These are phyloP conservation scores for Alternaria triticina DNA, from an alignment of 2,329 filamentous ascomycete species.

Conservation along the genomic window DNA sequence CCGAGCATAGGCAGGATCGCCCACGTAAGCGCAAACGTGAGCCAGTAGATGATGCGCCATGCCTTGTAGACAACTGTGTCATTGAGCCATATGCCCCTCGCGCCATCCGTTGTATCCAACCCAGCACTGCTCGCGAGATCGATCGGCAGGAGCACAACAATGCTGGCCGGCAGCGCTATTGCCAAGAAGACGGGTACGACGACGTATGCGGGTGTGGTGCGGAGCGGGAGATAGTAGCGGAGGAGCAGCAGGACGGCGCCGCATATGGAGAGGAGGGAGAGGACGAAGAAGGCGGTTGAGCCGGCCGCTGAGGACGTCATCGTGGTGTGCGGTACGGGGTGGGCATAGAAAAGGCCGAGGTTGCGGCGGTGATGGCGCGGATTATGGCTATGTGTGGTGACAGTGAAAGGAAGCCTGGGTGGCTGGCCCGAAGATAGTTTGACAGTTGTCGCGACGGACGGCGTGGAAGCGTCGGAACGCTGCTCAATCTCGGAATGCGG, in stretches of 20 bases:
- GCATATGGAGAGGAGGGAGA: slow-evolving; percentile 76
- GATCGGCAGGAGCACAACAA: slow-evolving; percentile 91
- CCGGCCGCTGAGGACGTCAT: slow-evolving; percentile 69
- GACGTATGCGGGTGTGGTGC: slow-evolving; percentile 88
- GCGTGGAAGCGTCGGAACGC: slow-evolving; percentile 20
- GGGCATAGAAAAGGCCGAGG: slow-evolving; percentile 19
- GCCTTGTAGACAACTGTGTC: slow-evolving; percentile 78
- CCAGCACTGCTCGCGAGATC: slow-evolving; percentile 88
- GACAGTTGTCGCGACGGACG: slow-evolving; percentile 6
- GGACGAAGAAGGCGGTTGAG: slow-evolving; percentile 77
- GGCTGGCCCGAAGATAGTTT: slow-evolving; percentile 3
- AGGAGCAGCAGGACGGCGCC: slow-evolving; percentile 81
- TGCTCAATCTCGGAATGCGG: slow-evolving; percentile 23
- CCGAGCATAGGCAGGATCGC: slow-evolving; percentile 89
- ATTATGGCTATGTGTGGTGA: slow-evolving; percentile 5
- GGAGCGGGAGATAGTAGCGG: slow-evolving; percentile 87
- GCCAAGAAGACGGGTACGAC: slow-evolving; percentile 93
- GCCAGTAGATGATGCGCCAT: slow-evolving; percentile 96
- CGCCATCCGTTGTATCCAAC: slow-evolving; percentile 68
- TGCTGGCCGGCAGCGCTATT: slow-evolving; percentile 89
- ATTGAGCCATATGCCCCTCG: slow-evolving; percentile 86
- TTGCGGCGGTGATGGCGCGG: neutral
- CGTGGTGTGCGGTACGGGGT: slow-evolving; percentile 16
- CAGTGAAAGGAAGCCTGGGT: neutral
- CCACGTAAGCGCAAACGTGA: slow-evolving; percentile 96